Percentiles rank a stretch among this genome's conserved stretches.
These are phyloP conservation scores for Rhodotorula sp. DNA, from an alignment of 1,284 basidiomycete species.

Conservation along the genomic window DNA sequence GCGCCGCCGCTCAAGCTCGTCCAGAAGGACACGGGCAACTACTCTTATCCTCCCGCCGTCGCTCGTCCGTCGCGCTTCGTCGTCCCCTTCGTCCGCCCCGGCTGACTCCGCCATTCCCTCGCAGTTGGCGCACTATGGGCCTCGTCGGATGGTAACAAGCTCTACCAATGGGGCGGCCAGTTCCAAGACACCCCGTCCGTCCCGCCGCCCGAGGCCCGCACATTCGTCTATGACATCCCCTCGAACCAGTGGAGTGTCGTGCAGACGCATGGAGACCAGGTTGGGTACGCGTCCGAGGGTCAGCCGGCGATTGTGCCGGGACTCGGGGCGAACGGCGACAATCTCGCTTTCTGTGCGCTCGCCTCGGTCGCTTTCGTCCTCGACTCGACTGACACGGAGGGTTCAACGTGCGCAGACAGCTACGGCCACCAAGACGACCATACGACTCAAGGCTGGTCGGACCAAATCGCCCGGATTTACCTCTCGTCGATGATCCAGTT, in stretches of 20 bases:
- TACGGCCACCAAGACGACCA: conserved; percentile 42
- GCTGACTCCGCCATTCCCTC: no score
- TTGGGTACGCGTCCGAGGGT: conserved; percentile 42
- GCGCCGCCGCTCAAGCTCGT: conserved; percentile 41
- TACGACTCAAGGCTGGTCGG: conserved; percentile 41
- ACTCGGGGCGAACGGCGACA: conserved; percentile 27
- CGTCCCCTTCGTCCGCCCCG: neutral
- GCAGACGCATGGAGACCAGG: conserved; percentile 33
- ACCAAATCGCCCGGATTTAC: conserved; percentile 39
- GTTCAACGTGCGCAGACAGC: conserved; percentile 9
- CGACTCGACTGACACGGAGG: neutral
- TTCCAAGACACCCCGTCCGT: conserved; percentile 41
- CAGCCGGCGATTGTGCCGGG: conserved; percentile 35
- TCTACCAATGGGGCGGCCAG: conserved; percentile 43
- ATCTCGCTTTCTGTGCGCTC: conserved; percentile 38
- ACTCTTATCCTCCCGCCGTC: conserved; percentile 41
- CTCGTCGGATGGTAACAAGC: conserved; percentile 19
- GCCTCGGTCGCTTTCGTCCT: neutral
- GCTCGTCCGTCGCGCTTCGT: conserved; percentile 24
- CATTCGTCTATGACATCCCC: conserved; percentile 38
- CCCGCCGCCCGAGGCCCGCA: conserved; percentile 31
- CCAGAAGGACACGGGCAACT: conserved; percentile 39
- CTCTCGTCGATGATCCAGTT: conserved; percentile 39
- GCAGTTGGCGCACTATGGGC: conserved; percentile 42
- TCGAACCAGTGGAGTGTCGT: conserved; percentile 29